These are phyloP conservation scores for Tuber calosporum DNA, from an alignment of 495 filamentous ascomycete genomes.

Conservation along the genomic window DNA sequence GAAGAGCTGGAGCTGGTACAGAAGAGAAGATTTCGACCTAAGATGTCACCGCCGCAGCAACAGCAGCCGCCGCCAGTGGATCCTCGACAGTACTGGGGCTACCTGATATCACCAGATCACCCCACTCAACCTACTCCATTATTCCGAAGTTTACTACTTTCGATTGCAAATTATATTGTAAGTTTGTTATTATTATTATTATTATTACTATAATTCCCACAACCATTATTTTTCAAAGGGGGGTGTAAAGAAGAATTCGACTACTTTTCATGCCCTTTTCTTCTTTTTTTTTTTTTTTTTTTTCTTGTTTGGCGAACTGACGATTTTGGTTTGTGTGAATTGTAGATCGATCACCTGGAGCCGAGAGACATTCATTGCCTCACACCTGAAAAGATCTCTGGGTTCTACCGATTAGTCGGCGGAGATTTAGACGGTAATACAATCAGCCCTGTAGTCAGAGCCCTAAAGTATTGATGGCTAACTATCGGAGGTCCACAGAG, in stretches of 20 bases:
- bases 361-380: constrained; percentile 58
- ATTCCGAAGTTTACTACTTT: constrained; percentile 69
- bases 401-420: constrained; percentile 81
- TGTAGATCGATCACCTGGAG: constrained; percentile 57
- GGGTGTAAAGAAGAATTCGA: neutral
- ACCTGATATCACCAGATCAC: constrained; percentile 68
- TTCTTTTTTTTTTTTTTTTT: neutral
- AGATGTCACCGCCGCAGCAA: constrained; percentile 32
- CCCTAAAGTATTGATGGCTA: constrained; percentile 16
- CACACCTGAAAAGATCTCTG: constrained; percentile 72
- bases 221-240: constrained; percentile 1
- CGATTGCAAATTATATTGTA: constrained; percentile 77
- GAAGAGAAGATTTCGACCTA: constrained; percentile 23
- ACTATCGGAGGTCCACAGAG: constrained; percentile 36
- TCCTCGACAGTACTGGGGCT: constrained; percentile 60
- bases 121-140: constrained; percentile 54
- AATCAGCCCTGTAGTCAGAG: neutral
- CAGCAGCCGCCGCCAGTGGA: constrained; percentile 27
- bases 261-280: neutral
- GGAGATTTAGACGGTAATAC: constrained; percentile 70
- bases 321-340: constrained; percentile 18
- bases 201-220: neutral
- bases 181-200: constrained; percentile 41
- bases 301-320: constrained; percentile 12
- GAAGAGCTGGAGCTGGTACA: constrained; percentile 36